phyloP scores from a whole-genome alignment of 108 stramenopile species.

The Cyclotella atomus region DNA sequence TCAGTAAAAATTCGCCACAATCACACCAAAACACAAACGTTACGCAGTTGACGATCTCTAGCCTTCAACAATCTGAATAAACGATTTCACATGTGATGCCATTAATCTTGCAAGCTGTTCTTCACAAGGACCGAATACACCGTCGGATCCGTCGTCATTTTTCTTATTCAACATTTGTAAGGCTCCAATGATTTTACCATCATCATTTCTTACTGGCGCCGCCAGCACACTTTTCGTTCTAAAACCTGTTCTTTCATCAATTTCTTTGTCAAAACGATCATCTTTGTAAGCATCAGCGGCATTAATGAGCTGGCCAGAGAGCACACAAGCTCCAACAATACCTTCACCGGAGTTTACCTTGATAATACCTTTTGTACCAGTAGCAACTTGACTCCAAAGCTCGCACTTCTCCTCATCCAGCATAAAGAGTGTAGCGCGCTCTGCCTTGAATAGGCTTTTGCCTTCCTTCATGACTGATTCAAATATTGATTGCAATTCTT shows the following conservation, averaged over 20 bases:
- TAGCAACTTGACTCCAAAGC: slow-evolving; percentile 54
- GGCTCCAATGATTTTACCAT: slow-evolving; percentile 53
- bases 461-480: slow-evolving; percentile 62
- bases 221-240: slow-evolving; percentile 59
- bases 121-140: slow-evolving; percentile 52
- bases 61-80: slow-evolving; percentile 55
- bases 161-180: slow-evolving; percentile 71
- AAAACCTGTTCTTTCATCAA: slow-evolving; percentile 71
- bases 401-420: slow-evolving; percentile 50
- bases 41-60: slow-evolving; percentile 9
- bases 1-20: no score
- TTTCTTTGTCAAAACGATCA: slow-evolving; percentile 55
- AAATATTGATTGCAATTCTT: slow-evolving; percentile 68
- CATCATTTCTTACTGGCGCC: slow-evolving; percentile 48
- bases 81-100: slow-evolving; percentile 61
- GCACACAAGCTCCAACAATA: slow-evolving; percentile 53
- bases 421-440: slow-evolving; percentile 65
- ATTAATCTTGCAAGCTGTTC: slow-evolving; percentile 58
- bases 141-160: slow-evolving; percentile 33
- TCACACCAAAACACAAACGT: no score
- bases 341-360: slow-evolving; percentile 38
- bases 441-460: slow-evolving; percentile 49
- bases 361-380: slow-evolving; percentile 56
- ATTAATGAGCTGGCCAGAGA: slow-evolving; percentile 45
- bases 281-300: slow-evolving; percentile 66